Evolutionary conservation across 2,329 filamentous ascomycete species (phyloP).

Genomic region (Corinectria fuckeliana): DNA sequence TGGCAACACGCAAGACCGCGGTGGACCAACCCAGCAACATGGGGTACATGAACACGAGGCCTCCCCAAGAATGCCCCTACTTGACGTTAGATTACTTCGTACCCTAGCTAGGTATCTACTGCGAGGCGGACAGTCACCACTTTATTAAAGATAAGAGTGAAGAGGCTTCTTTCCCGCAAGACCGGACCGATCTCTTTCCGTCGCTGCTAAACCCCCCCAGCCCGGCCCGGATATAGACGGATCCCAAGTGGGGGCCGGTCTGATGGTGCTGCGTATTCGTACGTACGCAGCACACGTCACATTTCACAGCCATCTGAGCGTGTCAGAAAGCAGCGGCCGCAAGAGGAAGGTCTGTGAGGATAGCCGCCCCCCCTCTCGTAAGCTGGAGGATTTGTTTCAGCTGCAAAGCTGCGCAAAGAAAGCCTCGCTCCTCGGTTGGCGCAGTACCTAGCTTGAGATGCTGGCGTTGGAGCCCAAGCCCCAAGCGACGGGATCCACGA

Average conservation of each 20-base stretch:
- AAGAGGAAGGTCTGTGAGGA: not conserved
- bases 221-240: not conserved
- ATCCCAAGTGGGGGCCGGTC: not conserved
- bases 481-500: not conserved
- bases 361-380: too few relatives aligned
- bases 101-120: too few relatives aligned
- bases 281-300: too few relatives aligned
- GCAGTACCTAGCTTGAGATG: not conserved
- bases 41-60: constrained; percentile 7
- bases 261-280: not conserved
- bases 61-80: not conserved
- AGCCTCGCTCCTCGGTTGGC: not conserved
- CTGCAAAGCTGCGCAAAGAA: not conserved
- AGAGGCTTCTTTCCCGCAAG: not conserved
- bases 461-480: not conserved
- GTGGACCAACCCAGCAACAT: not conserved
- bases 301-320: not conserved
- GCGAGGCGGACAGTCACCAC: not conserved
- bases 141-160: not conserved
- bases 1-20: constrained; percentile 1
- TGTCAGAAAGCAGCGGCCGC: not conserved
- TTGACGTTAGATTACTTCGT: too few relatives aligned
- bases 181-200: not conserved
- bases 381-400: not conserved
- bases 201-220: not conserved